phyloP scores from a whole-genome alignment of 495 filamentous ascomycete species.

The Neurospora sp. region DNA sequence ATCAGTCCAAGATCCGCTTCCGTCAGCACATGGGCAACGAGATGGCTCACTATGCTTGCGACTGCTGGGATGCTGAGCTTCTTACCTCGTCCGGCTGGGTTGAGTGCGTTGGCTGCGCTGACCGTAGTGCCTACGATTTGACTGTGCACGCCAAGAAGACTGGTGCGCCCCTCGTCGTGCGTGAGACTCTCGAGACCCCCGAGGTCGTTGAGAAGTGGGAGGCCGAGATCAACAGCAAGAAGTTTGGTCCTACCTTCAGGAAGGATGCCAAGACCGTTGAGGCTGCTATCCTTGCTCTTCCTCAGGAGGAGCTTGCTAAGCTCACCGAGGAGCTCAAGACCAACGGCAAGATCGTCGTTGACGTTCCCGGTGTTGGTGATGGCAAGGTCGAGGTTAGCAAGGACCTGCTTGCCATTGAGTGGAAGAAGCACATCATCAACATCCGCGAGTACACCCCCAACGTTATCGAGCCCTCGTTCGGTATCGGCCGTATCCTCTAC shows the following conservation, averaged over 20 bases:
- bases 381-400: constrained; percentile 58
- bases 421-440: constrained; percentile 57
- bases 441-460: constrained; percentile 71
- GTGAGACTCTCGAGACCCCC: constrained; percentile 52
- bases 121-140: constrained; percentile 72
- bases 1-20: constrained; percentile 66
- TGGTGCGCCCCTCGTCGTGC: constrained; percentile 61
- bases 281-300: constrained; percentile 53
- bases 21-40: constrained; percentile 79
- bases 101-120: constrained; percentile 78
- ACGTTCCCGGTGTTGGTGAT: constrained; percentile 44
- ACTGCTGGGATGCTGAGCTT: constrained; percentile 82
- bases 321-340: constrained; percentile 53
- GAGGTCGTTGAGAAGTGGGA: constrained; percentile 62
- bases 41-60: constrained; percentile 68
- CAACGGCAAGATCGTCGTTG: constrained; percentile 55
- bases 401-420: constrained; percentile 62
- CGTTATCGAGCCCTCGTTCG: constrained; percentile 79
- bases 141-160: constrained; percentile 73
- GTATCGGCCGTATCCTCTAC: constrained; percentile 73
- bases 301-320: constrained; percentile 62
- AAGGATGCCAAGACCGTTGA: constrained; percentile 70
- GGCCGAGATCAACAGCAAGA: constrained; percentile 72
- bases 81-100: constrained; percentile 75
- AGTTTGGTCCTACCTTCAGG: constrained; percentile 71